These are phyloP conservation scores for Betula pendula DNA, from an alignment of 306 rosid species.

Conservation along the genomic window DNA sequence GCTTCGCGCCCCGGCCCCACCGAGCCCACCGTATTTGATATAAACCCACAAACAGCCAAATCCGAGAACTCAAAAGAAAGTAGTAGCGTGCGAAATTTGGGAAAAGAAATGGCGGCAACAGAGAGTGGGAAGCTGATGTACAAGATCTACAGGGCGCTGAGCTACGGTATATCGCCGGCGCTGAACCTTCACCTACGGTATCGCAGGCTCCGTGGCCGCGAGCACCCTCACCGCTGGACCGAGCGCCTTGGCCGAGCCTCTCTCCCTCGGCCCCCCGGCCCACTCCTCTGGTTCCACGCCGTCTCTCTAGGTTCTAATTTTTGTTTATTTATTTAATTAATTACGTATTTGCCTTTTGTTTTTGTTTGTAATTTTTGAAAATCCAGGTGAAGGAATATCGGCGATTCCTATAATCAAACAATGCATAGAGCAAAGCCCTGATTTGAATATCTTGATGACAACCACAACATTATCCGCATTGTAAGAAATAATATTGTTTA, in stretches of 20 bases:
- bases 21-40: not conserved
- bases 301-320: slow-evolving; percentile 64
- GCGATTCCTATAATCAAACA: slow-evolving; percentile 81
- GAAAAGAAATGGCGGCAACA: slow-evolving; percentile 36
- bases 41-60: not conserved
- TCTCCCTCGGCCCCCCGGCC: slow-evolving; percentile 62
- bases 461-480: slow-evolving; percentile 78
- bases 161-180: slow-evolving; percentile 58
- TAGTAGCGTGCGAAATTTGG: not conserved
- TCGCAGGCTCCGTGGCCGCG: slow-evolving; percentile 62
- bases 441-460: slow-evolving; percentile 68
- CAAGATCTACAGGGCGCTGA: slow-evolving; percentile 67
- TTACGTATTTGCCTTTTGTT: not conserved
- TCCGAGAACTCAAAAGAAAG: not conserved
- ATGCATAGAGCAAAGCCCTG: slow-evolving; percentile 64
- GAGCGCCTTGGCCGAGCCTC: slow-evolving; percentile 82
- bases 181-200: slow-evolving; percentile 66
- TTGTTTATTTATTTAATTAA: not conserved
- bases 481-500: slow-evolving; percentile 40
- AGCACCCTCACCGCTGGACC: slow-evolving; percentile 69
- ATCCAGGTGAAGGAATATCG: slow-evolving; percentile 83
- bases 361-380: not conserved
- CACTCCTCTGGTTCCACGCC: slow-evolving; percentile 90
- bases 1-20: not conserved
- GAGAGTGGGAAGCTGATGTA: slow-evolving; percentile 52